Conservation (phyloP, 78 protist species). For the Chrysochromulina parva region DNA sequence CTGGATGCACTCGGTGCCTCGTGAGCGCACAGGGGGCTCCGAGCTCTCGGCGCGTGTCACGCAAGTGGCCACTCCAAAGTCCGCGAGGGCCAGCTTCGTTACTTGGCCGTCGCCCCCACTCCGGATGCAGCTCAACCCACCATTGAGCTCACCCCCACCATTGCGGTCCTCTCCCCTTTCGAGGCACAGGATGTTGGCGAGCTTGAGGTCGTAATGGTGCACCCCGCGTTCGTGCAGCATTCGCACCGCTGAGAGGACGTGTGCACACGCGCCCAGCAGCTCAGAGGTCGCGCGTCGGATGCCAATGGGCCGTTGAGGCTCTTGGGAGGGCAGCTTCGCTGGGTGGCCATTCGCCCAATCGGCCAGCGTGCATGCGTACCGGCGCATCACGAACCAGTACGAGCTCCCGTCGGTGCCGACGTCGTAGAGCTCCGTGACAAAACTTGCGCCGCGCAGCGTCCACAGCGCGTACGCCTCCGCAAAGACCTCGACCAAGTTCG, state of each 20-base stretch:
- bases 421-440: constrained; percentile 40
- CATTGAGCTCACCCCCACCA: no score
- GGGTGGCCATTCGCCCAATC: constrained; percentile 73
- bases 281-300: no score
- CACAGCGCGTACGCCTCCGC: neutral
- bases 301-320: no score
- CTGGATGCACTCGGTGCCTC: constrained; percentile 91
- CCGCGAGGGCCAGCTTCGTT: constrained; percentile 42
- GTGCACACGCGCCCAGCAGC: constrained; percentile 54
- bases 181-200: constrained; percentile 78
- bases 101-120: constrained; percentile 49
- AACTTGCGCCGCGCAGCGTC: neutral
- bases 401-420: constrained; percentile 78
- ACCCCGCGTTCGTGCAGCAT: constrained; percentile 57
- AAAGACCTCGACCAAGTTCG: neutral
- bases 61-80: constrained; percentile 85
- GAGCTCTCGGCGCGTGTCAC: constrained; percentile 64
- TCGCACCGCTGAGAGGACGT: constrained; percentile 46
- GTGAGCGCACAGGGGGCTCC: constrained; percentile 66
- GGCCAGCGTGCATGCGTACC: constrained; percentile 62
- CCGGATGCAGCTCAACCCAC: no score
- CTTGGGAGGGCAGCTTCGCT: constrained; percentile 41
- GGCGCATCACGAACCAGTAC: constrained; percentile 76
- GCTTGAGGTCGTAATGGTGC: constrained; percentile 85
- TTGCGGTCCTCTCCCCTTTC: constrained; percentile 54